Conservation (phyloP, 192 early-diverging fungal species). For the Coemansia javaensis region DNA sequence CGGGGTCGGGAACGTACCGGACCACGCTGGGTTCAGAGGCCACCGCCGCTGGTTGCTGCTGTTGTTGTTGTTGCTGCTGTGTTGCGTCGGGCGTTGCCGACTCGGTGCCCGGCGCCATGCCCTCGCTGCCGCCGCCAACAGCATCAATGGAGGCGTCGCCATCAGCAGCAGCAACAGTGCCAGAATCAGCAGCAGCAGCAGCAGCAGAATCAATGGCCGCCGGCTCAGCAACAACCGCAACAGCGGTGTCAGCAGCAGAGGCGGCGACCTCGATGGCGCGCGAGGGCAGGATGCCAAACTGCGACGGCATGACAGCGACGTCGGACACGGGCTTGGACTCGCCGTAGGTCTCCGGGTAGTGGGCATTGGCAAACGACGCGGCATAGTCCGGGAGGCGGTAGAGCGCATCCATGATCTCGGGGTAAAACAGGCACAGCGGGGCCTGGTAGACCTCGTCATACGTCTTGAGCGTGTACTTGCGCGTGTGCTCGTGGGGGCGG, state of each 20-base stretch:
- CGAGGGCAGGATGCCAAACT: slow-evolving; percentile 38
- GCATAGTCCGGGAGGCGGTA: slow-evolving; percentile 30
- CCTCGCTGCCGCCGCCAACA: too few species aligned
- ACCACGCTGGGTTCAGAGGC: not conserved
- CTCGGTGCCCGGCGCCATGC: slow-evolving; percentile 18
- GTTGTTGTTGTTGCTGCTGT: too few species aligned
- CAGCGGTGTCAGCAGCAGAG: not conserved
- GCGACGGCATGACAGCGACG: slow-evolving; percentile 13
- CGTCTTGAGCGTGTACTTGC: slow-evolving; percentile 75
- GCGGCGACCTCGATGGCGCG: slow-evolving; percentile 6
- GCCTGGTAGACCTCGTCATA: slow-evolving; percentile 82
- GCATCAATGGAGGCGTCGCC: too few species aligned
- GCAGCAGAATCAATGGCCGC: too few species aligned
- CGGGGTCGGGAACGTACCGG: slow-evolving; percentile 24
- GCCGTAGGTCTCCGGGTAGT: slow-evolving; percentile 4
- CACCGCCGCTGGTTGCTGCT: not conserved
- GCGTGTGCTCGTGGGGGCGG: slow-evolving; percentile 59
- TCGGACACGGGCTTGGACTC: slow-evolving; percentile 3
- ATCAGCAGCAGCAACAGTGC: not conserved
- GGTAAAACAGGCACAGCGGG: slow-evolving; percentile 64
- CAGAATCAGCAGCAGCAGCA: not conserved
- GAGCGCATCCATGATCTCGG: slow-evolving; percentile 38
- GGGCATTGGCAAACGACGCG: slow-evolving; percentile 17
- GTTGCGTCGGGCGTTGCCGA: slow-evolving; percentile 22
- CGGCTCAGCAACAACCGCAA: too few species aligned